Evolutionary conservation across 2,329 filamentous ascomycete genomes (phyloP), one percentile per base, ranked within the genome.

Genomic region (Fusarium buharicum): DNA sequence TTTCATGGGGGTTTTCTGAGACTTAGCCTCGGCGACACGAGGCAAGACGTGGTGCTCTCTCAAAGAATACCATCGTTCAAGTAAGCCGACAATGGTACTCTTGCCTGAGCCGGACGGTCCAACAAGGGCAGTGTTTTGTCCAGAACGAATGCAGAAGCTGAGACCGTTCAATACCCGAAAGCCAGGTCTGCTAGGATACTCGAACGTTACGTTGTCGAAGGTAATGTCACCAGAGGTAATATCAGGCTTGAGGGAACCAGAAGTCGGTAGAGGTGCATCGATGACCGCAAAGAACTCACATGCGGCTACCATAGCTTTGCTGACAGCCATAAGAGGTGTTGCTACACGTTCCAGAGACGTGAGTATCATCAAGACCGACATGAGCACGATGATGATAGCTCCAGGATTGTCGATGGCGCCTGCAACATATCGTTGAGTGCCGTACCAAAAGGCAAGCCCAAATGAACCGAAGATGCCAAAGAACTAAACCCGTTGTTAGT

Each of bases 51-150:
- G 49, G 1, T 67, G 62, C 2, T 59, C 28, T 8, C n/a, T 62
- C n/a, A 70, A 22, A 4, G 59, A 67, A 63, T 91, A 91, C 86
- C 87, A 91, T 7, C 87, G 79, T 68, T 90, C 86, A 3, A 91
- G 74, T 3, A 91, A 74, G 0, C 85, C 86, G 0, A 90, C 83
- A 11, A 90, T 84, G 0, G 89, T 91, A 47, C 85, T 89, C 71
- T 91, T 92, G 0, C 89, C 89, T 3, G 82, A 86, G 0, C 89
- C 89, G 1, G 86, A 89, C 0, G 87, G 82, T 0, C 89, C 89
- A 11, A 91, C 88, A 18, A 91, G 86, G 2, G 89, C 89, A 0
- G 87, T 90, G 2, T 86, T 81, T 62, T 88, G 86, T 4, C 86
- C 85, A 5, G 82, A 79, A 34, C 79, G 76, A 44, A 90, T 82